Evolutionary conservation across 305 asterid genomes (phyloP), one percentile per base, ranked within the genome.

Genomic region (Withania somnifera): DNA sequence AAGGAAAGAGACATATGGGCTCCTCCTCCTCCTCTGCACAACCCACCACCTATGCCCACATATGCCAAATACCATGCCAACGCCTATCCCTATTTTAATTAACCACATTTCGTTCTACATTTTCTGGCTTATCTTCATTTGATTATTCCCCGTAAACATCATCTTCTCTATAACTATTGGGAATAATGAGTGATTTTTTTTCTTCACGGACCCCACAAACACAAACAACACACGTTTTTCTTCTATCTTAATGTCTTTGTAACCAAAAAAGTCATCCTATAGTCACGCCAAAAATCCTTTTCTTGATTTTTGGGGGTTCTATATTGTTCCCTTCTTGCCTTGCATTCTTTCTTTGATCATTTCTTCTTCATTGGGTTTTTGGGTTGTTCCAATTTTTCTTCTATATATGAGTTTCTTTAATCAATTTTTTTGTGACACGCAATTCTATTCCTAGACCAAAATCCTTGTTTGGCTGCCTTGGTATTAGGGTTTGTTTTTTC

Each of bases 321-420:
- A 78, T 79, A 78, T 80, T 66, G 83, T 58, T 88, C 89, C 75
- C 88, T 82, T 76, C 86, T 87, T 66, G 51, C 22, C 45, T 34
- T 66, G 51, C 51, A 81, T 77, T 82, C 78, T 38, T 68, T 81
- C 78, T 60, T 76, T 38, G 84, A 87, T 87, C 88, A 82, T 91
- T 91, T 87, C 93, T 78, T 90, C 84, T 84, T 83, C 82, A 89
- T 73, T 73, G 61, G 79, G 60, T 73, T 73, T 88, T 86, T 6
- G 40, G 89, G 85, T 89, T 85, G 84, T 89, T 83, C 88, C 87
- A 24, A 26, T 26, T 13, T 15, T 60, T 26, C 36, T 26, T 69
- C 78, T 42, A 22, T 47, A 69, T 64, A 69, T 6, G 34, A n/a
- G n/a, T 34, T 34, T 34, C 11, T 22, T 58, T 8, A 20, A 69